Evolutionary conservation across 179 eudicot genomes (phyloP).

Genomic region (Beta corolliflora): DNA sequence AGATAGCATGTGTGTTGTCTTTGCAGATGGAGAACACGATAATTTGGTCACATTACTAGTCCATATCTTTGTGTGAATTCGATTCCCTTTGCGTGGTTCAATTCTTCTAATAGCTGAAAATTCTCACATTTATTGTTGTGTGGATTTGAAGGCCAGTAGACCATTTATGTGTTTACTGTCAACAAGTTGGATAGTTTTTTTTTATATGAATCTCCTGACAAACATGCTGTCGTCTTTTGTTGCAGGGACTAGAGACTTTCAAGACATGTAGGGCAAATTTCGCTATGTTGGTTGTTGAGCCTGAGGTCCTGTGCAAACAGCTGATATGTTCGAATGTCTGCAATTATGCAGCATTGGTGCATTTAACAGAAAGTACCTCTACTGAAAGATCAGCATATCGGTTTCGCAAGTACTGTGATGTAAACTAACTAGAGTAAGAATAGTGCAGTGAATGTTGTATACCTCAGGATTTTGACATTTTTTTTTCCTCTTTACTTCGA

Average conservation of each 20-base stretch:
- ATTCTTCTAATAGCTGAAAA: not conserved
- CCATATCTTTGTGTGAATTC: not conserved
- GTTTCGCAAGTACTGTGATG: constrained; percentile 9
- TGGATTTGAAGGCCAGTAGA: not conserved
- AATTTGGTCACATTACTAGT: not conserved
- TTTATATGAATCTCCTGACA: not conserved
- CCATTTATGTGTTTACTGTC: not conserved
- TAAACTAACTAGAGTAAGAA: constrained; percentile 13
- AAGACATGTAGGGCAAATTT: not conserved
- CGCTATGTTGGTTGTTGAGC: not conserved
- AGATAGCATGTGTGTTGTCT: not conserved
- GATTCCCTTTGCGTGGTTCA: not conserved
- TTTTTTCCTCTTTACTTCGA: not conserved
- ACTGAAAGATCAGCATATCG: not conserved
- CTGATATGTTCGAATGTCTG: not conserved
- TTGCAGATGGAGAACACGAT: not conserved
- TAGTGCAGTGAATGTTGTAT: not conserved
- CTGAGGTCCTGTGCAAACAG: constrained; percentile 9
- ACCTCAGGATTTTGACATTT: not conserved
- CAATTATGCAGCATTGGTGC: not conserved
- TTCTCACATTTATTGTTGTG: not conserved
- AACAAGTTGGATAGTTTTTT: not conserved
- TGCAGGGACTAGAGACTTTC: constrained; percentile 39
- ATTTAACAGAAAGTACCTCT: not conserved
- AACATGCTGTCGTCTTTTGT: not conserved